Conservation (phyloP, 176 grass and related monocot genomes). For the Carex scoparia region DNA sequence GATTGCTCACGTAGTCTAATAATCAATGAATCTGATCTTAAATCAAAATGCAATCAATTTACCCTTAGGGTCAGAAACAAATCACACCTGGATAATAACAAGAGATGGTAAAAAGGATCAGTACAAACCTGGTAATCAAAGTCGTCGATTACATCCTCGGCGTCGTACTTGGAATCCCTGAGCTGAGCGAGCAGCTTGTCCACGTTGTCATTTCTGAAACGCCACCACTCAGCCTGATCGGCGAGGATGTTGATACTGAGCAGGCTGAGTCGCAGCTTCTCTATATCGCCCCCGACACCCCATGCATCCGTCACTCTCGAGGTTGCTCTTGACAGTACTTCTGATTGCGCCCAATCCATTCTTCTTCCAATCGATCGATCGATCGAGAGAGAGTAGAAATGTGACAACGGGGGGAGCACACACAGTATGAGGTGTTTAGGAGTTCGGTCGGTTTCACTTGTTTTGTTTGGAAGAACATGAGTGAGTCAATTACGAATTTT, state of each 20-base stretch:
- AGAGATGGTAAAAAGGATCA: not conserved
- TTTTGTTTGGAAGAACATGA: too few relatives aligned
- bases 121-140: slow-evolving; percentile 16
- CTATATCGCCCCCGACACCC: not conserved
- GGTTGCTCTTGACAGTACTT: not conserved
- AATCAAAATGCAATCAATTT: not conserved
- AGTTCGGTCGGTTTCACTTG: too few relatives aligned
- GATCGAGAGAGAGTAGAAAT: too few relatives aligned
- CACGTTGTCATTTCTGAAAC: slow-evolving; percentile 6
- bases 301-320: not conserved
- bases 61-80: not conserved
- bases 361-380: not conserved
- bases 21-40: not conserved
- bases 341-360: slow-evolving; percentile 12
- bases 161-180: slow-evolving; percentile 22
- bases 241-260: not conserved
- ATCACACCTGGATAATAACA: not conserved
- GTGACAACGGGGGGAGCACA: too few relatives aligned
- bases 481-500: too few relatives aligned
- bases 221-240: slow-evolving; percentile 24
- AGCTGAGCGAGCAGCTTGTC: slow-evolving; percentile 17
- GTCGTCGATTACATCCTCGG: slow-evolving; percentile 19
- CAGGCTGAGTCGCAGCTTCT: not conserved
- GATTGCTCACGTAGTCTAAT: not conserved
- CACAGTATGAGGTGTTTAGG: too few relatives aligned